A percentile compares a stretch with the other conserved stretches of the same genome.
phyloP scores from a whole-genome alignment of 2,329 filamentous ascomycete genomes.

The Sporothrix variecibatus region DNA sequence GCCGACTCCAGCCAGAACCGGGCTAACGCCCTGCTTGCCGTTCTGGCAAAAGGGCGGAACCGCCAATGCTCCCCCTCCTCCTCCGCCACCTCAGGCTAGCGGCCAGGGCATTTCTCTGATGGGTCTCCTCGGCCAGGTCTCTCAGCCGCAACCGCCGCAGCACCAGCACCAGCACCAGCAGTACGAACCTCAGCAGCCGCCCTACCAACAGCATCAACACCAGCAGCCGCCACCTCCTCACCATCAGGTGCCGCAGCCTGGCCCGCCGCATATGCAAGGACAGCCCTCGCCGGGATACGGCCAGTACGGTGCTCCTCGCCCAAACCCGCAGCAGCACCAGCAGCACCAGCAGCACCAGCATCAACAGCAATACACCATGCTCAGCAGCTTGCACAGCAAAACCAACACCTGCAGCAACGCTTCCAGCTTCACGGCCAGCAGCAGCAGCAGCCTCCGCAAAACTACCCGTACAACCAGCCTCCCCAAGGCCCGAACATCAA shows the following conservation, averaged over 20 bases:
- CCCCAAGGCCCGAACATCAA: not conserved
- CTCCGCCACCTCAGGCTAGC: not conserved
- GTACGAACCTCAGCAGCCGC: conserved; percentile 6
- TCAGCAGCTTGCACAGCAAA: conserved; percentile 14
- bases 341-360: not conserved
- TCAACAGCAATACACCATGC: not conserved
- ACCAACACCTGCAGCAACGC: conserved; percentile 18
- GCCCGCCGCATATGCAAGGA: not conserved
- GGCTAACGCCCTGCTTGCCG: conserved; percentile 55
- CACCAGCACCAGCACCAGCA: not conserved
- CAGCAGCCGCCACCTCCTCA: conserved; percentile 20
- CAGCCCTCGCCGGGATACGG: not conserved
- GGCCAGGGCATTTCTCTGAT: conserved; percentile 4
- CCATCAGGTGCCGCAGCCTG: conserved; percentile 18
- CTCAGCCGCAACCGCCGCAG: conserved; percentile 27
- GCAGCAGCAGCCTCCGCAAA: not conserved
- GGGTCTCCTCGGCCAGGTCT: not conserved
- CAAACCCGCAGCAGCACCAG: conserved; percentile 4
- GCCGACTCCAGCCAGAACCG: conserved; percentile 42
- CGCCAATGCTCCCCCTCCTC: not conserved
- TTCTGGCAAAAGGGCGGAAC: conserved; percentile 47
- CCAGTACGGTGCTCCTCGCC: conserved; percentile 9
- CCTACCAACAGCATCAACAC: conserved; percentile 13
- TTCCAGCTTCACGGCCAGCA: conserved; percentile 17
- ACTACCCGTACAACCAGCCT: not conserved